Evolutionary conservation across 352 stramenopile species (phyloP).

Genomic region (Phytopythium sindhum): DNA sequence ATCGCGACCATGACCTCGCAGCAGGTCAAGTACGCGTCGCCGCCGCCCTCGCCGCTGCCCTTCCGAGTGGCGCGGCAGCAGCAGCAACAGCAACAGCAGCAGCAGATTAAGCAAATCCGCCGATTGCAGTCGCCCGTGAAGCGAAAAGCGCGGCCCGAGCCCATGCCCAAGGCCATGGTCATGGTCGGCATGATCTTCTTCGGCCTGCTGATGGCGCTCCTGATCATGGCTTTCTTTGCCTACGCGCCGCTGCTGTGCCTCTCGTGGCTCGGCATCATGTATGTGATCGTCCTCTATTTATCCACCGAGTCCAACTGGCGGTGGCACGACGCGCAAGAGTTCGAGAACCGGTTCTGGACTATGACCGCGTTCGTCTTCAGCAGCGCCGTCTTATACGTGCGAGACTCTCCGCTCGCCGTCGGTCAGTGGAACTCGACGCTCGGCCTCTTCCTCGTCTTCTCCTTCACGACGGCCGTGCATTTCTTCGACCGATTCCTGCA

Average conservation of each 20-base stretch:
- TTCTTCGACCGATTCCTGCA: conserved; percentile 84
- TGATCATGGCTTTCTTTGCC: conserved; percentile 81
- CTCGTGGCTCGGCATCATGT: conserved; percentile 78
- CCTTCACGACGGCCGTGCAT: conserved; percentile 76
- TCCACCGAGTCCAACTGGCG: conserved; percentile 82
- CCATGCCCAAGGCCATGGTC: conserved; percentile 57
- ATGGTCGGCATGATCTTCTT: conserved; percentile 71
- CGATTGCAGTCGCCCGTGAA: conserved; percentile 26
- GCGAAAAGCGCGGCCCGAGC: conserved; percentile 29
- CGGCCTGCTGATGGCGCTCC: conserved; percentile 51
- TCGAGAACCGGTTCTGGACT: conserved; percentile 98
- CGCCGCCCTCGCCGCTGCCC: conserved; percentile 17
- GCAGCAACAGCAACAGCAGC: conserved; percentile 9
- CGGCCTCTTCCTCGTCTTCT: conserved; percentile 70
- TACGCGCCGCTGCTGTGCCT: conserved; percentile 76
- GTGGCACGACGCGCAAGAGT: conserved; percentile 91
- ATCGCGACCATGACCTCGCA: conserved; percentile 25
- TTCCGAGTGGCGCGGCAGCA: conserved; percentile 14
- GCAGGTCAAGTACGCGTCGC: conserved; percentile 20
- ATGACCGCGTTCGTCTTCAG: conserved; percentile 92
- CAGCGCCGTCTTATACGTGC: conserved; percentile 91
- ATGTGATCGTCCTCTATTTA: conserved; percentile 79
- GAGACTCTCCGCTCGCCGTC: conserved; percentile 90
- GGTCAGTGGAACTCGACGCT: conserved; percentile 69
- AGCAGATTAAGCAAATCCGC: conserved; percentile 48